A percentile compares a stretch with the other conserved stretches of the same genome.
phyloP scores from a whole-genome alignment of 140 eudicot species.

The Ambrosia hybrid region DNA sequence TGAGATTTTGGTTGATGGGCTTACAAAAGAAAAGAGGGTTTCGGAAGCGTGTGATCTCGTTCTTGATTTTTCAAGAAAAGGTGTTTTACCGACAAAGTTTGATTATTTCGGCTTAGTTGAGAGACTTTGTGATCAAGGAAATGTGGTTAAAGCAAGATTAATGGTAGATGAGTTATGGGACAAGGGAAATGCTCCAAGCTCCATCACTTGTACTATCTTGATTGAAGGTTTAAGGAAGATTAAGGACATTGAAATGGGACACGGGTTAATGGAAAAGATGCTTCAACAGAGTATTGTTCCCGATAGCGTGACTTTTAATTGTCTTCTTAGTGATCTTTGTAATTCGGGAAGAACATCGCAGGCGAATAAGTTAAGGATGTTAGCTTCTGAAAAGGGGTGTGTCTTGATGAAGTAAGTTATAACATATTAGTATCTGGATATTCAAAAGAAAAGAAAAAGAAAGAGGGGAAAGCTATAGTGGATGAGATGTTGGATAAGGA shows the following conservation, averaged over 20 bases:
- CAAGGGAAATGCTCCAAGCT: slow-evolving; percentile 67
- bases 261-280: slow-evolving; percentile 54
- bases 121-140: slow-evolving; percentile 50
- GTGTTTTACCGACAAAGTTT: slow-evolving; percentile 59
- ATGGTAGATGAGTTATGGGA: slow-evolving; percentile 67
- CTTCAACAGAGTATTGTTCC: slow-evolving; percentile 58
- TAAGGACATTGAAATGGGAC: slow-evolving; percentile 40
- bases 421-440: slow-evolving; percentile 69
- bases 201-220: slow-evolving; percentile 65
- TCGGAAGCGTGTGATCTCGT: slow-evolving; percentile 61
- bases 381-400: slow-evolving; percentile 68
- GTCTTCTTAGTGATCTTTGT: slow-evolving; percentile 71
- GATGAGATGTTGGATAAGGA: slow-evolving; percentile 89
- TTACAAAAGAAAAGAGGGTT: slow-evolving; percentile 44
- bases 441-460: slow-evolving; percentile 59
- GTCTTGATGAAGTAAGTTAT: slow-evolving; percentile 62
- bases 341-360: slow-evolving; percentile 46
- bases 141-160: slow-evolving; percentile 47
- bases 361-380: slow-evolving; percentile 64
- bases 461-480: slow-evolving; percentile 66
- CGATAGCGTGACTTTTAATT: slow-evolving; percentile 77
- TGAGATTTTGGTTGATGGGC: slow-evolving; percentile 77
- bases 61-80: slow-evolving; percentile 58
- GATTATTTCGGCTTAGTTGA: slow-evolving; percentile 60
- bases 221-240: slow-evolving; percentile 63